Percentiles rank a stretch among this genome's conserved stretches.
Evolutionary conservation across 805 yeast genomes (phyloP).

Genomic region (Spathaspora hagerdaliae): DNA sequence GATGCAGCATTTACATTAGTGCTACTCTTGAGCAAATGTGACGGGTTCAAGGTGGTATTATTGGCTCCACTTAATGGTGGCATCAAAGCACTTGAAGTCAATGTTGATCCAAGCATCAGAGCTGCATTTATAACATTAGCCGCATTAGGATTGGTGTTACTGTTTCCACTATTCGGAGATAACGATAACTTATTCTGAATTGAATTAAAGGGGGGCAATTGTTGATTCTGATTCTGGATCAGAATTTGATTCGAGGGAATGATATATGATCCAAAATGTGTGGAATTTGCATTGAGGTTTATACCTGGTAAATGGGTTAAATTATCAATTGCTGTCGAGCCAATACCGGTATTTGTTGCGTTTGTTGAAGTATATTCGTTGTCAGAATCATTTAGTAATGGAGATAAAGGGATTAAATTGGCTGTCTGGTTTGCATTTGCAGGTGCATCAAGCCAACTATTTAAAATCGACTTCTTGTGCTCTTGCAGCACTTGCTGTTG

Average conservation of each 20-base stretch:
- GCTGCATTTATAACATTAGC: not conserved
- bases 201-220: conserved; percentile 32
- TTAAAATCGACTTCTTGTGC: conserved; percentile 7
- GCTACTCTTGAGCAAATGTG: not conserved
- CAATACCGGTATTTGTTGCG: conserved; percentile 1
- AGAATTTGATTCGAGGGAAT: conserved; percentile 15
- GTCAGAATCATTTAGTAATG: conserved; percentile 9
- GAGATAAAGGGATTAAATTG: conserved; percentile 8
- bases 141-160: not conserved
- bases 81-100: not conserved
- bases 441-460: conserved; percentile 8
- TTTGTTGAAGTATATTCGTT: conserved; percentile 1
- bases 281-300: not conserved
- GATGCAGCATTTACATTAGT: not conserved
- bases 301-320: conserved; percentile 14
- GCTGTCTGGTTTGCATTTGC: conserved; percentile 1
- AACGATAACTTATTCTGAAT: conserved; percentile 30
- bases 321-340: conserved; percentile 5
- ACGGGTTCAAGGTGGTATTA: conserved; percentile 1
- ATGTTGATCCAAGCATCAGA: not conserved
- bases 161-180: conserved; percentile 13
- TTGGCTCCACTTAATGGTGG: not conserved
- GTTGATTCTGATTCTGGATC: conserved; percentile 27
- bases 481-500: conserved; percentile 3
- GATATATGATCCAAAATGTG: not conserved